Evolutionary conservation across 169 alveolate genomes (phyloP).

Genomic region (Plasmodium vinckei): DNA sequence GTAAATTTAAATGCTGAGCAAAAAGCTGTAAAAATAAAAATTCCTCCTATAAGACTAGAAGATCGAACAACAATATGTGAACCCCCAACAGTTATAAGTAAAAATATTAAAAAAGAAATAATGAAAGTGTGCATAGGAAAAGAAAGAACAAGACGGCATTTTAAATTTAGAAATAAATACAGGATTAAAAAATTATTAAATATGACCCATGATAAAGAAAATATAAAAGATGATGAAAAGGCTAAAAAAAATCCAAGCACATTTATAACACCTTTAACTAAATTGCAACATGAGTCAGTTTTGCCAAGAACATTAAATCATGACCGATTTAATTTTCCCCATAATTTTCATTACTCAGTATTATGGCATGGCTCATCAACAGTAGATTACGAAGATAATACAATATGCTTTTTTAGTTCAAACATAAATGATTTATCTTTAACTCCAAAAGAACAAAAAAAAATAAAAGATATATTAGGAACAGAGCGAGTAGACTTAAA

Average conservation of each 20-base stretch:
- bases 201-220: slow-evolving; percentile 47
- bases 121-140: slow-evolving; percentile 80
- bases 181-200: slow-evolving; percentile 62
- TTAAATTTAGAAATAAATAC: slow-evolving; percentile 82
- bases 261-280: slow-evolving; percentile 87
- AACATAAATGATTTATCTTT: slow-evolving; percentile 82
- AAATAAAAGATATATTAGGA: slow-evolving; percentile 68
- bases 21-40: slow-evolving; percentile 46
- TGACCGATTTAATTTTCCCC: slow-evolving; percentile 85
- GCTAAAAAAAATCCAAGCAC: slow-evolving; percentile 72
- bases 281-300: slow-evolving; percentile 85
- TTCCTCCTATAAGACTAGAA: slow-evolving; percentile 81
- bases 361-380: slow-evolving; percentile 84
- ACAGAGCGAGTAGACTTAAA: slow-evolving; percentile 59
- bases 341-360: slow-evolving; percentile 82
- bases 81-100: slow-evolving; percentile 85
- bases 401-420: slow-evolving; percentile 79
- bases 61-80: slow-evolving; percentile 88
- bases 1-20: slow-evolving; percentile 57
- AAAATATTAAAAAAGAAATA: slow-evolving; percentile 82
- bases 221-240: slow-evolving; percentile 27
- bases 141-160: slow-evolving; percentile 83
- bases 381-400: slow-evolving; percentile 76
- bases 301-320: slow-evolving; percentile 84
- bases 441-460: slow-evolving; percentile 49